Base-by-base conservation (phyloP, 768 basidiomycete species). In the Lanmaoa pseudosensibilis region DNA sequence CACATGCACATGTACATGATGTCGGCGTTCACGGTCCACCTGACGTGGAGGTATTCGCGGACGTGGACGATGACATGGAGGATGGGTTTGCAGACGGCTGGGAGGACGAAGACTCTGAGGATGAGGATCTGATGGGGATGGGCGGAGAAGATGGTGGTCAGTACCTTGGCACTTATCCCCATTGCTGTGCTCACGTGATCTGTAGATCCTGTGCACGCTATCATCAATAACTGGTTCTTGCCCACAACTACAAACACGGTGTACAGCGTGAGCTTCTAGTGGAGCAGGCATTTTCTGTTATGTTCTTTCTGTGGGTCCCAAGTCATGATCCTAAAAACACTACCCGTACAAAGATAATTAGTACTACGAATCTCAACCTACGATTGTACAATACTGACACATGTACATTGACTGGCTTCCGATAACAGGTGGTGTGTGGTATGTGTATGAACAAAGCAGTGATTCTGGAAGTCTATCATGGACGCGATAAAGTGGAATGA, bases 191-290 rank as follows among this genome's bases (percentile, higher is more conserved):
- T 71, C 39, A 63, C 40, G n/a, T 21, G 13, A 16, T 12, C 13
- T 2, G n/a, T 10, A 67, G 68, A 55, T 34, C 51, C 47, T 9
- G 43, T 57, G 37, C 60, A 64, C 25, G 51, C 48, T 7, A 33
- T 60, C 27, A 21, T 66, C n/a, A 37, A 71, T 46, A 52, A 68
- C 27, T 64, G 56, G 64, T 60, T 69, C 46, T 49, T 61, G 21
- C 63, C 67, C 0, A 36, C 56, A 5, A 50, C 46, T 21, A 41
- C 56, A 19, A 72, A 63, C 16, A 70, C 60, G 16, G 70, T 73
- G 38, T 63, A 64, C 38, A 56, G 40, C 9, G 64, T 71, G 45
- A 57, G 53, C 30, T 69, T 71, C 30, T 73, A 64, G 58, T 21
- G 46, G 37, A 37, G 18, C 4, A 16, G 15, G 7, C 25, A 4